These are phyloP conservation scores for Haematococcus sp. DNA, from an alignment of 139 green algal genomes.

Conservation along the genomic window DNA sequence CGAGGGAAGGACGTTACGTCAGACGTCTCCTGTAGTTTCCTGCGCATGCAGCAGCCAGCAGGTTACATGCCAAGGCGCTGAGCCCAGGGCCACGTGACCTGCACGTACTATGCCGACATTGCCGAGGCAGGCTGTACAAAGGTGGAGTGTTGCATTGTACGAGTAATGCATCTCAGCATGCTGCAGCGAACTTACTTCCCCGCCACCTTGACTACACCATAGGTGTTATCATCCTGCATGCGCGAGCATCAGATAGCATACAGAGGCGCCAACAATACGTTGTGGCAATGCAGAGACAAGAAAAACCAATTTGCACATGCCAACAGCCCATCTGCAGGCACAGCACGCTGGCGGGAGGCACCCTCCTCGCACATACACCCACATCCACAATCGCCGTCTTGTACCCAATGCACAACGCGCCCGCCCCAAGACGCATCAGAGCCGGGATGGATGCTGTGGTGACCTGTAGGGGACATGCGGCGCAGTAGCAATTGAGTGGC, in stretches of 20 bases:
- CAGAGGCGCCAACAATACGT: too few species aligned
- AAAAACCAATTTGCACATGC: neutral
- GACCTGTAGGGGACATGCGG: conserved; percentile 9
- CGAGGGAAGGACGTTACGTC: conserved; percentile 41
- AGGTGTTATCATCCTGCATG: conserved; percentile 46
- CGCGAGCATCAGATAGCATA: conserved; percentile 3
- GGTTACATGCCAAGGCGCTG: too few species aligned
- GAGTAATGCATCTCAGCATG: too few species aligned
- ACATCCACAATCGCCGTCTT: conserved; percentile 24
- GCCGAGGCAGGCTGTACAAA: too few species aligned
- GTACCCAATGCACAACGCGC: conserved; percentile 60
- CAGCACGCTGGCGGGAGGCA: neutral
- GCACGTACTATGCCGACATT: too few species aligned
- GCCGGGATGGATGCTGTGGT: conserved; percentile 29
- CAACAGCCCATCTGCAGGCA: neutral
- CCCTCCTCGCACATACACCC: neutral
- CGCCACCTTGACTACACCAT: conserved; percentile 28
- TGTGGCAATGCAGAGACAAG: neutral
- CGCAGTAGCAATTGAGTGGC: neutral
- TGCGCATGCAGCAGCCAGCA: too few species aligned
- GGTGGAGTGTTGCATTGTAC: too few species aligned
- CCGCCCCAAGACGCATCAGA: conserved; percentile 53
- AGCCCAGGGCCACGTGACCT: too few species aligned
- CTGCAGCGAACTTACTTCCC: too few species aligned
- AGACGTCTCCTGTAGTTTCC: conserved; percentile 40